Evolutionary conservation across 495 filamentous ascomycete species (phyloP).

Genomic region (Lepidopterella palustris): DNA sequence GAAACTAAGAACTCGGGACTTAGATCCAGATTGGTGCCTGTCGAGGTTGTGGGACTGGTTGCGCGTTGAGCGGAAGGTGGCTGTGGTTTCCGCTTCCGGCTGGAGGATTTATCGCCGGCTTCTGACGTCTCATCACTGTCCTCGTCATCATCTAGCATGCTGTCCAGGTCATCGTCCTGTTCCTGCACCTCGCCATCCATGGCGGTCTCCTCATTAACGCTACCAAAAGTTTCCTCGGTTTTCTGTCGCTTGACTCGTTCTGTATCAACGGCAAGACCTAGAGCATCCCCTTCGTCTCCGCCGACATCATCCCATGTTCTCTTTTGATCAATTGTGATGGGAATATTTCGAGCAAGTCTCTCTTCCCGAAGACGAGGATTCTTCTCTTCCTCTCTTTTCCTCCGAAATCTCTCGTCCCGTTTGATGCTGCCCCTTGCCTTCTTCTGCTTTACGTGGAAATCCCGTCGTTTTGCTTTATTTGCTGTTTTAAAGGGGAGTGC

Average conservation of each 20-base stretch:
- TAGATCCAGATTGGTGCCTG: slow-evolving; percentile 35
- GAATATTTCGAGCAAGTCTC: slow-evolving; percentile 69
- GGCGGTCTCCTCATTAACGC: slow-evolving; percentile 40
- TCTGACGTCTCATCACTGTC: slow-evolving; percentile 37
- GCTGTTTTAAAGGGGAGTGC: slow-evolving; percentile 29
- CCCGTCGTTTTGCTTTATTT: slow-evolving; percentile 73
- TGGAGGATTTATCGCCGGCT: slow-evolving; percentile 7
- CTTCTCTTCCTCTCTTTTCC: slow-evolving; percentile 77
- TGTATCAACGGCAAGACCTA: slow-evolving; percentile 72
- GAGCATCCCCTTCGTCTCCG: slow-evolving; percentile 51
- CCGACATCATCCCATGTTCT: slow-evolving; percentile 90
- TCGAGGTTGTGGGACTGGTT: slow-evolving; percentile 27
- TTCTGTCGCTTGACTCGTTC: slow-evolving; percentile 62
- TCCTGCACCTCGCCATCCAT: slow-evolving; percentile 42
- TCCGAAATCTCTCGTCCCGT: slow-evolving; percentile 66
- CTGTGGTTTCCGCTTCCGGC: slow-evolving; percentile 10
- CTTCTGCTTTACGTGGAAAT: slow-evolving; percentile 72
- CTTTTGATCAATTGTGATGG: slow-evolving; percentile 80
- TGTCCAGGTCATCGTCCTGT: slow-evolving; percentile 55
- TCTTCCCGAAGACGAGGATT: slow-evolving; percentile 68
- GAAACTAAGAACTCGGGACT: slow-evolving; percentile 37
- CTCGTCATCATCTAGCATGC: slow-evolving; percentile 57
- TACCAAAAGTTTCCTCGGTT: slow-evolving; percentile 19
- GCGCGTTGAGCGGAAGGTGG: slow-evolving; percentile 18
- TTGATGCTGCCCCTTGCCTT: slow-evolving; percentile 61